These are phyloP conservation scores for Logfia minima DNA, from an alignment of 129 eudicot species.

Conservation along the genomic window DNA sequence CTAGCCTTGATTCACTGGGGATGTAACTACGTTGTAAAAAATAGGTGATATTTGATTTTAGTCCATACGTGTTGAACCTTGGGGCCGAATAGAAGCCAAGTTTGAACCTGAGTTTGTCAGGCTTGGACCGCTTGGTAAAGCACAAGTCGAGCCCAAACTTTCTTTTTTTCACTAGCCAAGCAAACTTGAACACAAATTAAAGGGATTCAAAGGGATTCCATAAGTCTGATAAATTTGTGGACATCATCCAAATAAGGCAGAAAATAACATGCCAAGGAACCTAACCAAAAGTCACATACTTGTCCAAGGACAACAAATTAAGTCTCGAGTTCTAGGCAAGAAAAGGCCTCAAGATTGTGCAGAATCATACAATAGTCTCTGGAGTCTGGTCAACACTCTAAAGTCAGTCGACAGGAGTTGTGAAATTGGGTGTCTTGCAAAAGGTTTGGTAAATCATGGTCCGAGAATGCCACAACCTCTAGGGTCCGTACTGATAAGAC, in stretches of 20 bases:
- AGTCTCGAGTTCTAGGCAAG: slow-evolving; percentile 28
- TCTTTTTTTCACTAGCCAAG: not conserved
- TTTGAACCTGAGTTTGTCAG: not conserved
- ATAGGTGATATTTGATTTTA: not conserved
- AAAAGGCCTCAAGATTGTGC: slow-evolving; percentile 20
- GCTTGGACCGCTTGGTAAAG: not conserved
- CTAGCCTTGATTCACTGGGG: not conserved
- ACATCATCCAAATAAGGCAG: not conserved
- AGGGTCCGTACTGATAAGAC: slow-evolving; percentile 49
- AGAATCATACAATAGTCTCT: slow-evolving; percentile 17
- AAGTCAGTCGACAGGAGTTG: slow-evolving; percentile 22
- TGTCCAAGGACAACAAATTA: slow-evolving; percentile 19
- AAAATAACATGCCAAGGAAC: slow-evolving; percentile 23
- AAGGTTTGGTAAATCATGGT: slow-evolving; percentile 36
- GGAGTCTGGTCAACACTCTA: slow-evolving; percentile 35
- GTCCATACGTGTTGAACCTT: not conserved
- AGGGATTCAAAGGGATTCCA: not conserved
- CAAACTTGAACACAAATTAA: not conserved
- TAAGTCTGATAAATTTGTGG: not conserved
- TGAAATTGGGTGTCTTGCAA: slow-evolving; percentile 24
- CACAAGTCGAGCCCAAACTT: not conserved
- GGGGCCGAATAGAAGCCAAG: not conserved
- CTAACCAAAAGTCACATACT: slow-evolving; percentile 24
- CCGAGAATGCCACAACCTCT: slow-evolving; percentile 32
- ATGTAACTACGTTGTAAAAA: not conserved